Conservation (phyloP, 179 eudicot species). For the Heliamphora pulchella region DNA sequence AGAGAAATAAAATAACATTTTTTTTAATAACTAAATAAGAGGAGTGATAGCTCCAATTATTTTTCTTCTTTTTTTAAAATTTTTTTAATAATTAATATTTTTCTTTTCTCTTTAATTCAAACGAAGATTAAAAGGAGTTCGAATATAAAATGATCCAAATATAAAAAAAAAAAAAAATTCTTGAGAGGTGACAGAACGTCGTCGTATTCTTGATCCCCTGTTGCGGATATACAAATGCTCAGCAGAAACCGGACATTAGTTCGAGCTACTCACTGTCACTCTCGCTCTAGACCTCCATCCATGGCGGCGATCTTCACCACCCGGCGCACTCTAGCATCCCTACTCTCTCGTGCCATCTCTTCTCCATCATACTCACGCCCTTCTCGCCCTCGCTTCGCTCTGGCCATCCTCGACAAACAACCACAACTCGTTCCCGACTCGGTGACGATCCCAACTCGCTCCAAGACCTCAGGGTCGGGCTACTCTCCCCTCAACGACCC, state of each 20-base stretch:
- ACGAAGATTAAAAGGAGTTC: no score
- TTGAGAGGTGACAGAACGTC: not conserved
- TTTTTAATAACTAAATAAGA: no score
- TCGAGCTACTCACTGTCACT: not conserved
- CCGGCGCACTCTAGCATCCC: constrained; percentile 57
- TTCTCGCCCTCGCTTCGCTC: constrained; percentile 30
- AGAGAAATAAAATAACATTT: no score
- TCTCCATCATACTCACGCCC: constrained; percentile 12
- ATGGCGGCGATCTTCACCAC: constrained; percentile 60
- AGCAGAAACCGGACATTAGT: no score
- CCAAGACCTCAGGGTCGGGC: constrained; percentile 56
- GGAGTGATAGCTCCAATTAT: no score
- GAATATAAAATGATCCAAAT: no score
- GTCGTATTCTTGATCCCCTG: no score
- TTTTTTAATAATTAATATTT: no score
- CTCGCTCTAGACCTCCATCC: not conserved
- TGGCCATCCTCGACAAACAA: constrained; percentile 24
- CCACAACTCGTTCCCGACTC: constrained; percentile 21
- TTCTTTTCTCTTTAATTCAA: no score
- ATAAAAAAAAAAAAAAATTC: not conserved
- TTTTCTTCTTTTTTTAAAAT: no score
- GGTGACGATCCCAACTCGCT: constrained; percentile 29
- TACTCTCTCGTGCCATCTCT: constrained; percentile 33
- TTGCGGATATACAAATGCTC: no score
- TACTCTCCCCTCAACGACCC: constrained; percentile 84